phyloP scores from a whole-genome alignment of 106 monocot species.

The Gastrodia elata region DNA sequence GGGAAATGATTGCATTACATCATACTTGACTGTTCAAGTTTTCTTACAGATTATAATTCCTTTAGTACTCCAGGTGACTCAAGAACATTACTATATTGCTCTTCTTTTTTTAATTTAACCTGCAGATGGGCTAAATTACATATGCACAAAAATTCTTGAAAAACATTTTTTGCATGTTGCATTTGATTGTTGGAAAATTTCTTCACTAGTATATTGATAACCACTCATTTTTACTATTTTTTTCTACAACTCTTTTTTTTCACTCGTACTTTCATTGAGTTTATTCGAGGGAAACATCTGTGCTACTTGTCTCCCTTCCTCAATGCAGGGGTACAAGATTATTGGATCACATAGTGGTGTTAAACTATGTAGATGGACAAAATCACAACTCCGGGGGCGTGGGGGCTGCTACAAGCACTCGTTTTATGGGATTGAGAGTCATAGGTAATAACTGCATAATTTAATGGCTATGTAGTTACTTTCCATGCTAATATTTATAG shows the following conservation, averaged over 20 bases:
- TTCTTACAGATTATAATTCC: neutral
- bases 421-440: slow-evolving; percentile 97
- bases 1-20: neutral
- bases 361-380: slow-evolving; percentile 96
- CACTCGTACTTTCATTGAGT: neutral
- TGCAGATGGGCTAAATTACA: neutral
- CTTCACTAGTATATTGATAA: neutral
- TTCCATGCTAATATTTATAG: neutral
- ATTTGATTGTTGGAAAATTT: neutral
- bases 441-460: slow-evolving; percentile 43
- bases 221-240: neutral
- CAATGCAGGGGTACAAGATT: slow-evolving; percentile 85
- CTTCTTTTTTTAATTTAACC: neutral
- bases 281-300: neutral
- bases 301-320: neutral
- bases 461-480: neutral
- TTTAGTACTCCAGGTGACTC: neutral
- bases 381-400: slow-evolving; percentile 91
- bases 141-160: neutral
- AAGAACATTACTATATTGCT: neutral
- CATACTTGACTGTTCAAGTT: neutral
- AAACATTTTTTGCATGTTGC: neutral
- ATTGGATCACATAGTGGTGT: slow-evolving; percentile 99
- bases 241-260: neutral
- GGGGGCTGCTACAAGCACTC: slow-evolving; percentile 98